These are phyloP conservation scores for Austropuccinia psidii DNA, from an alignment of 1,284 basidiomycete genomes.

Conservation along the genomic window DNA sequence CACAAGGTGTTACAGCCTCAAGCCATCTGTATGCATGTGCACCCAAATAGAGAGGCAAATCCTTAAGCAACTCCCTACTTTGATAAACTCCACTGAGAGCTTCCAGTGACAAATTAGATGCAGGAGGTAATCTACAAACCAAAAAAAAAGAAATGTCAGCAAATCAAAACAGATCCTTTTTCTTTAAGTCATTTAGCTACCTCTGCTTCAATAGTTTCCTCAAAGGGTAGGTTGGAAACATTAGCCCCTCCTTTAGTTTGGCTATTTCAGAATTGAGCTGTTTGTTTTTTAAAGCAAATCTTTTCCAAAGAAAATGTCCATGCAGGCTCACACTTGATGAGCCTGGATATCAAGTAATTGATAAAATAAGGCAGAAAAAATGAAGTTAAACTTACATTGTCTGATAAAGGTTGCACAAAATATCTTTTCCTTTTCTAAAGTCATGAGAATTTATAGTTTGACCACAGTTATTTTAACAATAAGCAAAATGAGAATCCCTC, in stretches of 20 bases:
- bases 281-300: background rate
- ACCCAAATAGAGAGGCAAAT: too few relatives aligned
- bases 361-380: background rate
- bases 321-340: background rate
- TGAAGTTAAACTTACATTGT: background rate
- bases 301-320: background rate
- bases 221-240: background rate
- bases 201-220: conserved; percentile 8
- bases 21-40: too few relatives aligned
- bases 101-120: too few relatives aligned
- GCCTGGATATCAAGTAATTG: too few relatives aligned
- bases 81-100: too few relatives aligned
- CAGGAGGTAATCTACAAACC: too few relatives aligned
- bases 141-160: too few relatives aligned
- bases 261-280: conserved; percentile 1
- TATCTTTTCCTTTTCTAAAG: background rate
- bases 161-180: conserved; percentile 3
- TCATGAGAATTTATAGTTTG: background rate
- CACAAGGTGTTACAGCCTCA: too few relatives aligned
- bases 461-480: background rate
- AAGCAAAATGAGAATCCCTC: background rate
- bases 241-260: background rate
- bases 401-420: background rate
- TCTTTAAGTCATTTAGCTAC: conserved; percentile 20
- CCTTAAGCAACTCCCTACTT: too few relatives aligned